Evolutionary conservation across 1,284 basidiomycete genomes (phyloP).

Genomic region (Rhodotorula sp.): DNA sequence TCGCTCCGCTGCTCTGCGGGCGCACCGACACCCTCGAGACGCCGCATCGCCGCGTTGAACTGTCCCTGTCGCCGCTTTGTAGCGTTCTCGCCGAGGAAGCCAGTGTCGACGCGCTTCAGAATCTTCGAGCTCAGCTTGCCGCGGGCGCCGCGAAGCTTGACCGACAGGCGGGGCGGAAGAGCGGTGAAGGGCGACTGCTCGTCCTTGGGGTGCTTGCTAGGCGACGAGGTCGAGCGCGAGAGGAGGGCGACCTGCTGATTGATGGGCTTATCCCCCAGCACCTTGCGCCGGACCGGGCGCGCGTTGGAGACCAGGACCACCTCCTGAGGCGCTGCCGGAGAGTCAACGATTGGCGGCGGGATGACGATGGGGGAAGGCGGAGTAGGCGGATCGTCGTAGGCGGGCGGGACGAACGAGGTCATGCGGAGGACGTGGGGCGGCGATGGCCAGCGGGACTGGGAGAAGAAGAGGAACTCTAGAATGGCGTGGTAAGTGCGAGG

Average conservation of each 20-base stretch:
- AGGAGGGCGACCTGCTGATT: conserved; percentile 10
- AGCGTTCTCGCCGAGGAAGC: conserved; percentile 15
- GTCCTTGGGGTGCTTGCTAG: neutral
- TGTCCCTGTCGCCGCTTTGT: conserved; percentile 28
- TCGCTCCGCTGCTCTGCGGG: conserved; percentile 23
- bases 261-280: conserved; percentile 11
- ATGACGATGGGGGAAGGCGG: conserved; percentile 17
- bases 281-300: neutral
- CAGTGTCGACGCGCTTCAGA: conserved; percentile 18
- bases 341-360: conserved; percentile 11
- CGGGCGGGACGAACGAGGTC: conserved; percentile 2
- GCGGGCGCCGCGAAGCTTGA: conserved; percentile 2
- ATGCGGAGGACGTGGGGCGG: conserved; percentile 1
- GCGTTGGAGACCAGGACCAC: neutral
- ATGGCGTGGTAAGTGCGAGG: conserved; percentile 24
- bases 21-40: conserved; percentile 26
- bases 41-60: conserved; percentile 30
- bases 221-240: conserved; percentile 6
- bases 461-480: conserved; percentile 32
- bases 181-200: conserved; percentile 36
- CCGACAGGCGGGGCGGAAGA: conserved; percentile 29
- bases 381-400: conserved; percentile 9
- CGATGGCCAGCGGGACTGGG: conserved; percentile 27
- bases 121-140: conserved; percentile 1
- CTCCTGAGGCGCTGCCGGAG: neutral